These are phyloP conservation scores for Isabelozyma rhagii DNA, from an alignment of 805 yeast species.

Conservation along the genomic window DNA sequence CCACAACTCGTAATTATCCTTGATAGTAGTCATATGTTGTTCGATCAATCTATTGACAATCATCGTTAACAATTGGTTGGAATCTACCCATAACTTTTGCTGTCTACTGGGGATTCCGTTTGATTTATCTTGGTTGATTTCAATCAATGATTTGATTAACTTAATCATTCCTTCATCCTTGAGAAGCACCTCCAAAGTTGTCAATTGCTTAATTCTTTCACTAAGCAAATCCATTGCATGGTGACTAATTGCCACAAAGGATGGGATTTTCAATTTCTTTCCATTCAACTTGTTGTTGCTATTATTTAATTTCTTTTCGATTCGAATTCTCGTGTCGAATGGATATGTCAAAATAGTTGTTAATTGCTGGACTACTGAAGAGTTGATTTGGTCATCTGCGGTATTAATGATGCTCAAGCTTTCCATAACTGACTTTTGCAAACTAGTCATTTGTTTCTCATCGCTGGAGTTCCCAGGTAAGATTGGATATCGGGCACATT, in stretches of 20 bases:
- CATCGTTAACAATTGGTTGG: slow-evolving; percentile 38
- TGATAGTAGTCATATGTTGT: slow-evolving; percentile 7
- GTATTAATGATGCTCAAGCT: slow-evolving; percentile 37
- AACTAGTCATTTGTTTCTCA: slow-evolving; percentile 45
- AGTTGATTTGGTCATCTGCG: slow-evolving; percentile 34
- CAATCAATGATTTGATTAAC: slow-evolving; percentile 49
- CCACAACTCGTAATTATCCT: slow-evolving; percentile 31
- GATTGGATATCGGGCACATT: slow-evolving; percentile 71
- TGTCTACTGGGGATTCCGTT: slow-evolving; percentile 24
- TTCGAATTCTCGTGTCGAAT: slow-evolving; percentile 56
- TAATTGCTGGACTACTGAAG: slow-evolving; percentile 51
- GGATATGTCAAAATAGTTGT: slow-evolving; percentile 55
- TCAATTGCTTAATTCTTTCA: slow-evolving; percentile 25
- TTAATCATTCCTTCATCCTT: slow-evolving; percentile 45
- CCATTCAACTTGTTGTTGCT: slow-evolving; percentile 23
- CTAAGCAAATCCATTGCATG: slow-evolving; percentile 41
- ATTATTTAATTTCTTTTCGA: slow-evolving; percentile 47
- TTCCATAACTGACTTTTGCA: slow-evolving; percentile 59
- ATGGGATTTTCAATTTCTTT: slow-evolving; percentile 48
- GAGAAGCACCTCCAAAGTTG: slow-evolving; percentile 33
- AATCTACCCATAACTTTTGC: slow-evolving; percentile 53
- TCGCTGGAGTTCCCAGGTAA: slow-evolving; percentile 56
- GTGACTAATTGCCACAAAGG: slow-evolving; percentile 60
- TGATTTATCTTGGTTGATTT: slow-evolving; percentile 46
- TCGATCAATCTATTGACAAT: slow-evolving; percentile 30